Percentiles rank a stretch among this genome's conserved stretches.
phyloP scores from a whole-genome alignment of 345 rosid species.

The Gossypium ekmanianum region DNA sequence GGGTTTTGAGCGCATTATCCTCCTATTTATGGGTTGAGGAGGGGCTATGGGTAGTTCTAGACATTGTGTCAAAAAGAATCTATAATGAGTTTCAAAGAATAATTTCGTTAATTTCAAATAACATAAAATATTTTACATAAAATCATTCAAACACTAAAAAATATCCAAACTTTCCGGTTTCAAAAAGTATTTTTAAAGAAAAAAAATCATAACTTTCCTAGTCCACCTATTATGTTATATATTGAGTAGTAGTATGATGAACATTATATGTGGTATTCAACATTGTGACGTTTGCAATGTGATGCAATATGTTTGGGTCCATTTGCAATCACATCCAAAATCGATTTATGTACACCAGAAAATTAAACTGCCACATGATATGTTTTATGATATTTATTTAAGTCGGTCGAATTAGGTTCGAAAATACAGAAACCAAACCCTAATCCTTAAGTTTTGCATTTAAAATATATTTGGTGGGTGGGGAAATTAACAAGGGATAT shows the following conservation, averaged over 20 bases:
- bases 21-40: no score
- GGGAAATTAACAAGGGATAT: no score
- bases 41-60: accelerated
- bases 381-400: not conserved
- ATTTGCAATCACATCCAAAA: constrained; percentile 13
- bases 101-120: no score
- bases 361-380: constrained; percentile 1
- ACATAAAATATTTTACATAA: no score
- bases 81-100: no score
- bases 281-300: not conserved
- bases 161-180: not conserved
- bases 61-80: no score
- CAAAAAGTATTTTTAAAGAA: not conserved
- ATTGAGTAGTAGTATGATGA: not conserved
- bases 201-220: not conserved
- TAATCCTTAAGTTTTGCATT: no score
- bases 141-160: no score
- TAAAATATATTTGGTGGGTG: no score
- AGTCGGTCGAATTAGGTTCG: no score
- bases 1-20: no score
- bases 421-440: no score
- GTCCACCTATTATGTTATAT: not conserved
- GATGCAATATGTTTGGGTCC: constrained; percentile 10
- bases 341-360: not conserved
- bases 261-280: not conserved